Evolutionary conservation across 495 filamentous ascomycete species (phyloP).

Genomic region (Talaromyces trachyspermus): DNA sequence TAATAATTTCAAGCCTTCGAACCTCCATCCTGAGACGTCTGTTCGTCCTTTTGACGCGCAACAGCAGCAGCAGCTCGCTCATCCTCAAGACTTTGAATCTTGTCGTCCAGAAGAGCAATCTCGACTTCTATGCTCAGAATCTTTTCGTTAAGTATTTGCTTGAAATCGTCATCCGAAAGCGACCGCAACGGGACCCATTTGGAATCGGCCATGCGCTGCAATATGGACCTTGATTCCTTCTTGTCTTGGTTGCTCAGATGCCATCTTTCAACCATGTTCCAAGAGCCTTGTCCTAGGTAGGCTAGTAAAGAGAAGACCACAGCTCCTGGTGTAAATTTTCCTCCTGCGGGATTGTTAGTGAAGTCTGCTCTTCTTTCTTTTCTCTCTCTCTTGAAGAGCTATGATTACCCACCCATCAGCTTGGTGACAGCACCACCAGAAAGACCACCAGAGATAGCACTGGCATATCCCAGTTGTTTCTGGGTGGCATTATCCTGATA

Average conservation of each 20-base stretch:
- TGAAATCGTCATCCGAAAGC: constrained; percentile 75
- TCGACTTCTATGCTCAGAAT: constrained; percentile 73
- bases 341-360: constrained; percentile 22
- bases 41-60: neutral
- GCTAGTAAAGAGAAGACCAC: constrained; percentile 60
- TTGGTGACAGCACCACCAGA: constrained; percentile 57
- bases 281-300: constrained; percentile 50
- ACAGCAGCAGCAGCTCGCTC: constrained; percentile 2
- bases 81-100: constrained; percentile 48
- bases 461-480: constrained; percentile 52
- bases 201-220: constrained; percentile 48
- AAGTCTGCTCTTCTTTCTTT: too few relatives aligned
- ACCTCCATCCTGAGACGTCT: neutral
- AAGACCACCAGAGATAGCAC: constrained; percentile 59
- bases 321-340: constrained; percentile 49
- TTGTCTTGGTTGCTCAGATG: constrained; percentile 23
- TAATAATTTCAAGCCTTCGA: neutral
- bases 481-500: constrained; percentile 41
- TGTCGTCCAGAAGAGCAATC: constrained; percentile 79
- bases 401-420: constrained; percentile 48
- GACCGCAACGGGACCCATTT: constrained; percentile 77
- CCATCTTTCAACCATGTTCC: constrained; percentile 47
- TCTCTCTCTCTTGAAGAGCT: too few relatives aligned
- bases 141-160: constrained; percentile 65
- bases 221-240: constrained; percentile 31